Evolutionary conservation across 495 filamentous ascomycete genomes (phyloP).

Genomic region (Neurospora sp.): DNA sequence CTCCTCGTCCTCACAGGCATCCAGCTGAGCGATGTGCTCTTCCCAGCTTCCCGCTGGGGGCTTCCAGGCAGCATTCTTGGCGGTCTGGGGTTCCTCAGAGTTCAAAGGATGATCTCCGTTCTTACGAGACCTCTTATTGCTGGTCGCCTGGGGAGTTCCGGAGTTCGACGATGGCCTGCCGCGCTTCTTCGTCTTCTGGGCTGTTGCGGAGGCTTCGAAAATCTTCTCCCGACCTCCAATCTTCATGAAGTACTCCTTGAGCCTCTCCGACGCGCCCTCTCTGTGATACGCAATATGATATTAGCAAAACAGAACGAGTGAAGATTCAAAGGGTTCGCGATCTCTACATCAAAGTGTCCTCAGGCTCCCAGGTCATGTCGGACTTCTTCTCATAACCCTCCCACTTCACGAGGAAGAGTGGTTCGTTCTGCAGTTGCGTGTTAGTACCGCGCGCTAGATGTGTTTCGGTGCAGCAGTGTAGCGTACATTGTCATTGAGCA

Average conservation of each 20-base stretch:
- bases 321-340: neutral
- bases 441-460: neutral
- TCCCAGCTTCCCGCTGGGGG: conserved; percentile 51
- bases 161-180: conserved; percentile 23
- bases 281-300: conserved; percentile 12
- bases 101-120: conserved; percentile 25
- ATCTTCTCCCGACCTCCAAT: conserved; percentile 48
- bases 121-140: conserved; percentile 25
- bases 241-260: conserved; percentile 33
- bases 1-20: conserved; percentile 46
- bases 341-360: conserved; percentile 45
- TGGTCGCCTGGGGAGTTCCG: conserved; percentile 18
- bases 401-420: conserved; percentile 50
- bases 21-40: conserved; percentile 42
- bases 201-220: conserved; percentile 28
- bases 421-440: conserved; percentile 19
- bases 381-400: conserved; percentile 49
- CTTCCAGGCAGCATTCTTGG: conserved; percentile 31
- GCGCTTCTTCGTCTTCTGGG: conserved; percentile 36
- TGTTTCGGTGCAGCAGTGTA: neutral
- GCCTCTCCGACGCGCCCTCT: conserved; percentile 32
- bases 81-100: conserved; percentile 27
- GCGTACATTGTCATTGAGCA: conserved; percentile 39
- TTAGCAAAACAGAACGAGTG: conserved; percentile 1
- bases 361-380: conserved; percentile 52